Base-by-base conservation (phyloP, 495 filamentous ascomycete species). In the Clavariopsis aquatica region DNA sequence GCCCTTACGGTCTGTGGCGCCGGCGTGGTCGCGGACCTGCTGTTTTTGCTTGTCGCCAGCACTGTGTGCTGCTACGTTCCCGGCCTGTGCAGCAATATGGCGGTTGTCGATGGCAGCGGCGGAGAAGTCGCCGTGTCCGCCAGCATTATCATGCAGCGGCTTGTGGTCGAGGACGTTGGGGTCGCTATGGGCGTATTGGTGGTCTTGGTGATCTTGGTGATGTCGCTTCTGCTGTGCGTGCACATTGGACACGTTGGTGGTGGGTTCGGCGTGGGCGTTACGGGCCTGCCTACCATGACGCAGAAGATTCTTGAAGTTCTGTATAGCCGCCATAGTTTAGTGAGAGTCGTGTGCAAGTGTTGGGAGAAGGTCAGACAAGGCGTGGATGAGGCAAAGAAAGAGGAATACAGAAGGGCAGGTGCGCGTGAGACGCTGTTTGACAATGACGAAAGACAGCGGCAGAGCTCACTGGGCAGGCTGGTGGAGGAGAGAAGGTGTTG, bases 221-320 rank as follows among this genome's bases (percentile, higher is more conserved):
- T 66, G 49, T 47, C 63, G 81, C 70, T 88, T 83, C 59, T 82
- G 85, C 67, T 88, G 82, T 56, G 85, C 87, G 73, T 90, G 83
- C 57, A 90, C 82, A 17, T 83, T 76, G 34, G 87, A 86, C 57
- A 89, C 80, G 71, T 84, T 84, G 54, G 87, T 88, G 8, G 87
- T 89, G 28, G 88, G 82, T 60, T 90, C 85, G 34, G 71, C 82
- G 58, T 81, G 82, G 65, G 82, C 78, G 29, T 88, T 84, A 57
- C 91, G 89, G 62, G 92, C 93, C 80, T 96, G 92, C 80, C 97
- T 97, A 83, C 92, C 93, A 80, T 97, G 94, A 61, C 94, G 91
- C 78, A 98, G 95, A 77, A 98, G 93, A 78, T 97, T 98, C 79
- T 98, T 96, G 60, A 98, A 79, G 69, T 87, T 90, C 80, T 92